Evolutionary conservation across 179 eudicot species (phyloP), one percentile per base, ranked within the genome.

Genomic region (Kewa caespitosa): DNA sequence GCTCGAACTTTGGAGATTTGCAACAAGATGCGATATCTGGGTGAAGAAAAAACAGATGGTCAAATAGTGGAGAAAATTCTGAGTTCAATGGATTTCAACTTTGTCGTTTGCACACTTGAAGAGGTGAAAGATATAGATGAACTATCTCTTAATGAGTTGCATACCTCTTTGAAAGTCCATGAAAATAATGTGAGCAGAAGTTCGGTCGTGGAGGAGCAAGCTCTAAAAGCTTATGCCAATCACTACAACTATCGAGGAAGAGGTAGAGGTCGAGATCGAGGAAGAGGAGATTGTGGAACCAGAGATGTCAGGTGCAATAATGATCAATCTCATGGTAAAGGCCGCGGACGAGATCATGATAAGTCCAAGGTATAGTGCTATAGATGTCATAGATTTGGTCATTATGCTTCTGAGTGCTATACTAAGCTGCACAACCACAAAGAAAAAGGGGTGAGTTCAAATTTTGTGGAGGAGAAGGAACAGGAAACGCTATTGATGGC

Each of bases 341-440:
- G 46, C 15, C 43, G 63, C 76, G 73, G 81, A 55, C 71, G 33
- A 39, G 66, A 23, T 54, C 54, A 23, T 73, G 73, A 81, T 23
- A 78, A 75, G 31, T 68, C 82, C 46, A 78, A 34, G 17, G 52
- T 70, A 4, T 63, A 84, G 57, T 84, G 84, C 42, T 75, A 43
- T 22, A 43, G 67, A 30, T 84, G 82, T 71, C 83, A 80, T 18
- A 81, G 55, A 14, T 68, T 32, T 73, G 83, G 84, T 15, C 81
- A 81, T 59, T 84, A 78, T 75, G 25, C 50, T 7, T 64, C 65
- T 38, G 72, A 84, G 27, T 81, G 81, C 46, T 69, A 69, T 18
- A 79, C 74, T 0, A 84, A 34, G 54, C 37, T 82, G 34, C 64
- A 55, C n/a, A 62, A 23, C n/a, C 18, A 62, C 33, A 64, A 22